Evolutionary conservation across 2,329 filamentous ascomycete genomes (phyloP).

Genomic region (Penicillium corylophilum): DNA sequence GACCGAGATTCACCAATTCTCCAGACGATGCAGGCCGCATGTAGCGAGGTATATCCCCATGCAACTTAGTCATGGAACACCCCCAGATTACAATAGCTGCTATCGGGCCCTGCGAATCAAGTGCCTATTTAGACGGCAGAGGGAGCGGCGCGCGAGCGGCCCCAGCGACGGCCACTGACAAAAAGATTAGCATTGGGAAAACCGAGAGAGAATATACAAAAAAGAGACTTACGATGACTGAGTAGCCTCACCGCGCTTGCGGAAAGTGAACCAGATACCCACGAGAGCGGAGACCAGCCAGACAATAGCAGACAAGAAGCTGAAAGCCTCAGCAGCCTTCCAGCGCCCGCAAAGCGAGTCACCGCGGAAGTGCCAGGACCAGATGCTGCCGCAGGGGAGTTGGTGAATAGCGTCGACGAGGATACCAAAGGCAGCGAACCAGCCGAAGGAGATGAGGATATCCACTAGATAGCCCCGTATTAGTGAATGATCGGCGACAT

Average conservation of each 20-base stretch:
- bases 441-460: conserved; percentile 65
- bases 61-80: background rate
- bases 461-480: conserved; percentile 51
- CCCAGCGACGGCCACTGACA: conserved; percentile 18
- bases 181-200: background rate
- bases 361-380: conserved; percentile 57
- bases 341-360: conserved; percentile 63
- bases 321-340: conserved; percentile 70
- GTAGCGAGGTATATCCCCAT: background rate
- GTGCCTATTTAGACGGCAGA: conserved; percentile 3
- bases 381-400: conserved; percentile 56
- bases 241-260: conserved; percentile 19
- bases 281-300: conserved; percentile 67
- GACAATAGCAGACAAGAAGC: conserved; percentile 67
- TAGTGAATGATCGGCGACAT: background rate
- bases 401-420: conserved; percentile 58
- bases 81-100: background rate
- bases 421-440: conserved; percentile 69
- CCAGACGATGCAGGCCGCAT: background rate
- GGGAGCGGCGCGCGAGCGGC: conserved; percentile 13
- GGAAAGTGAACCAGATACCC: conserved; percentile 43
- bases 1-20: conserved; percentile 4
- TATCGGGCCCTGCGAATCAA: background rate
- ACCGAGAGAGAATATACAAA: background rate
- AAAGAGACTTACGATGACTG: conserved; percentile 21